Conservation (phyloP, 495 filamentous ascomycete species). For the Tuber melanosporum region DNA sequence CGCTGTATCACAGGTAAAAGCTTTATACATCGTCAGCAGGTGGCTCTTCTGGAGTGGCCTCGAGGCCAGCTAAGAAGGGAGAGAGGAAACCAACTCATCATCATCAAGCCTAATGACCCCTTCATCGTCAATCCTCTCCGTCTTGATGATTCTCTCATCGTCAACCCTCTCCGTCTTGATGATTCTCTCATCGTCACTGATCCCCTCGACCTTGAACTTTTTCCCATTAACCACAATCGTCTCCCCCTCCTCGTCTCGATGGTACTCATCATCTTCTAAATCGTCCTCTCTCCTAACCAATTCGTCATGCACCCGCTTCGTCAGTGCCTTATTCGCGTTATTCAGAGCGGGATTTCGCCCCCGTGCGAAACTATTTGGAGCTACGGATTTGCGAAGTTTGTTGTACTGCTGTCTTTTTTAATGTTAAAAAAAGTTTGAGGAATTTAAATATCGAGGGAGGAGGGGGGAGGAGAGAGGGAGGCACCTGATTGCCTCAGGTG, state of each 20-base stretch:
- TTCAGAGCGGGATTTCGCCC: background rate
- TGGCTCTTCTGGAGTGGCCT: background rate
- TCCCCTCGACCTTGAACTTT: background rate
- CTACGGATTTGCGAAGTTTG: slow-evolving; percentile 24
- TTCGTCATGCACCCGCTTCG: background rate
- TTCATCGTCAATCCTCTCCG: slow-evolving; percentile 22
- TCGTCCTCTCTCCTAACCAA: background rate
- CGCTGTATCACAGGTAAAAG: background rate
- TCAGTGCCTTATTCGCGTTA: slow-evolving; percentile 7
- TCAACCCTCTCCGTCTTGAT: slow-evolving; percentile 26
- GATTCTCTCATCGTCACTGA: slow-evolving; percentile 16
- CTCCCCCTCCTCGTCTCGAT: background rate
- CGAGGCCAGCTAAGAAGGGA: background rate
- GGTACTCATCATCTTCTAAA: background rate
- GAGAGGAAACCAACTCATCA: slow-evolving; percentile 25
- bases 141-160: slow-evolving; percentile 16
- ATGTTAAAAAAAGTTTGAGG: background rate
- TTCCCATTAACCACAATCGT: background rate
- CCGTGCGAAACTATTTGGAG: background rate
- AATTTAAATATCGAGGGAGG: background rate
- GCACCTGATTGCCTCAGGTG: slow-evolving; percentile 22
- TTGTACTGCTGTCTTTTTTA: slow-evolving; percentile 28
- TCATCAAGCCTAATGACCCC: slow-evolving; percentile 26
- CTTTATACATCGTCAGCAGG: background rate
- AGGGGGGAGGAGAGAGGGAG: too few relatives aligned